phyloP scores from a whole-genome alignment of 768 basidiomycete genomes.

The Pisolithus microcarpus region DNA sequence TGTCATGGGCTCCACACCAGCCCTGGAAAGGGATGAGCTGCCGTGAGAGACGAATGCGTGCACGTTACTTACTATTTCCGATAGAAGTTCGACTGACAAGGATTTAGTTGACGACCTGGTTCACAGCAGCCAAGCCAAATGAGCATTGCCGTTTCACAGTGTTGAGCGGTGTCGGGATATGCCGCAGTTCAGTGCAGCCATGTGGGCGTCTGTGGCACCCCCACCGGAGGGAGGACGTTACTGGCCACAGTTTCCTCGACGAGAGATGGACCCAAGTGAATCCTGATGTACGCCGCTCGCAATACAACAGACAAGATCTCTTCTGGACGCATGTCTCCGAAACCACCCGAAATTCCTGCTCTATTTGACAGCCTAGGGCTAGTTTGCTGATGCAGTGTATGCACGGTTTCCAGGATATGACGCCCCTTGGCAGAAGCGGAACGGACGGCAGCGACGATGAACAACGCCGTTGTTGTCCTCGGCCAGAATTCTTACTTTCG shows the following conservation, averaged over 20 bases:
- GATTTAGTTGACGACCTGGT: conserved; percentile 79
- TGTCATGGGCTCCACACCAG: conserved; percentile 90
- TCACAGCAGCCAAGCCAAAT: conserved; percentile 75
- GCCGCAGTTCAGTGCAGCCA: conserved; percentile 83
- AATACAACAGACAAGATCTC: conserved; percentile 73
- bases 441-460: conserved; percentile 76
- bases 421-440: conserved; percentile 86
- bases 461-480: conserved; percentile 86
- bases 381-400: neutral
- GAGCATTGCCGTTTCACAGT: conserved; percentile 91
- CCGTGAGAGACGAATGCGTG: conserved; percentile 1
- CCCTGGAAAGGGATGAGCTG: conserved; percentile 32
- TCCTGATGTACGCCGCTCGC: conserved; percentile 62
- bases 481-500: conserved; percentile 55
- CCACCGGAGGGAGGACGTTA: conserved; percentile 70
- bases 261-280: conserved; percentile 75
- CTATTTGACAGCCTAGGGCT: conserved; percentile 28
- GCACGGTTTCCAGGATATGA: neutral
- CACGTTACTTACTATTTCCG: conserved; percentile 61
- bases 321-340: conserved; percentile 85
- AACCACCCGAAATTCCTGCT: conserved; percentile 69
- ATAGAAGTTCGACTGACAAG: conserved; percentile 75
- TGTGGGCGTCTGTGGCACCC: conserved; percentile 74
- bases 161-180: conserved; percentile 72
- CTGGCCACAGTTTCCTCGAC: conserved; percentile 84